These are phyloP conservation scores for Leccinum laetum DNA, from an alignment of 1,284 basidiomycete genomes.

Conservation along the genomic window DNA sequence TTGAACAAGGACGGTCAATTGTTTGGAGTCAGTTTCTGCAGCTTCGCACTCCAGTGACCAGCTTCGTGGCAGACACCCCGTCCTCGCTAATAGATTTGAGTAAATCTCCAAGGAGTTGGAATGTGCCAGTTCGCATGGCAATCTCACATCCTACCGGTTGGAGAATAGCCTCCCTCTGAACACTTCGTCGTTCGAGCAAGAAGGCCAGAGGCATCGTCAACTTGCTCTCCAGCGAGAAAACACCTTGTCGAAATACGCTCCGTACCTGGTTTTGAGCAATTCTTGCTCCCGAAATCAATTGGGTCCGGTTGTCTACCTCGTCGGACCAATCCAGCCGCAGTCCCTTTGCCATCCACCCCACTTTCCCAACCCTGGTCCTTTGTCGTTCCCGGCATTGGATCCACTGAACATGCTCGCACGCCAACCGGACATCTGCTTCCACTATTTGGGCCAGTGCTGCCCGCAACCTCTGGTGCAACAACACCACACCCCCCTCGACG, in stretches of 20 bases:
- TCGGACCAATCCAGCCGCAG: too few species aligned
- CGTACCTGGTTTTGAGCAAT: background rate
- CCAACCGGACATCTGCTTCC: too few species aligned
- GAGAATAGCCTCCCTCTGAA: background rate
- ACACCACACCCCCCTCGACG: too few species aligned
- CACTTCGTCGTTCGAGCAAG: background rate
- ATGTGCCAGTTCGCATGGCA: background rate
- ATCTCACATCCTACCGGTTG: background rate
- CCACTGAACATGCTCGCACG: too few species aligned
- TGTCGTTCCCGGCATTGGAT: too few species aligned
- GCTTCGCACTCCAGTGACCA: background rate
- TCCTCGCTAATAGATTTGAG: background rate
- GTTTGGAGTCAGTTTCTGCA: constrained; percentile 6
- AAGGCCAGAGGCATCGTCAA: background rate
- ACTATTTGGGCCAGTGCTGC: too few species aligned
- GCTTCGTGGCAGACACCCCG: background rate
- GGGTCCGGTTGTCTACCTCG: background rate
- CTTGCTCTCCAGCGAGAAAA: background rate
- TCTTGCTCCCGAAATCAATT: background rate
- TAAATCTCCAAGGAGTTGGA: background rate
- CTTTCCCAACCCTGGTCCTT: too few species aligned
- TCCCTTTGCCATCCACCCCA: too few species aligned
- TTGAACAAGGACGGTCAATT: constrained; percentile 11
- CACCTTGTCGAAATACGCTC: background rate
- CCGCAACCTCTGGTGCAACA: too few species aligned